A percentile compares a stretch with the other conserved stretches of the same genome.
Conservation (phyloP, 768 basidiomycete genomes). For the Austroboletus festivus region DNA sequence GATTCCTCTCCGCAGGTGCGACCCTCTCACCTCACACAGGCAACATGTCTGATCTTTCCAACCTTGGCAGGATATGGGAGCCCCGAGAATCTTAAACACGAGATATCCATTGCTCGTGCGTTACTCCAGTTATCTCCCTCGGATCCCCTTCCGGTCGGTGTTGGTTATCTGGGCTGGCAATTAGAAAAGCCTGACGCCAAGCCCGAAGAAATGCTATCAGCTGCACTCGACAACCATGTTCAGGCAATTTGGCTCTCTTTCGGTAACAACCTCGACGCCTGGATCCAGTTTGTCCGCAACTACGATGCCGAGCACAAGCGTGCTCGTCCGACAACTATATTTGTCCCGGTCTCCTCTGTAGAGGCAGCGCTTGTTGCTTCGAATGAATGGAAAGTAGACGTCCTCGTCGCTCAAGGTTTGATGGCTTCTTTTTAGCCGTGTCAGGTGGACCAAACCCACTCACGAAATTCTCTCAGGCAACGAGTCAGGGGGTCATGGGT, state of each 20-base stretch:
- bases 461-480: conserved; percentile 44
- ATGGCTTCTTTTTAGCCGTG: not conserved
- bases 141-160: conserved; percentile 54
- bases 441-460: not conserved
- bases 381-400: conserved; percentile 69
- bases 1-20: conserved; percentile 66
- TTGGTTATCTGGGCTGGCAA: conserved; percentile 74
- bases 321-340: conserved; percentile 49
- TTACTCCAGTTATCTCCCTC: conserved; percentile 34
- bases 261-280: conserved; percentile 53
- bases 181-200: conserved; percentile 48
- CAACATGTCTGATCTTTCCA: conserved; percentile 3
- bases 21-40: not conserved
- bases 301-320: conserved; percentile 43
- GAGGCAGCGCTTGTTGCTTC: conserved; percentile 57
- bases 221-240: conserved; percentile 53
- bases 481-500: conserved; percentile 81
- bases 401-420: conserved; percentile 75
- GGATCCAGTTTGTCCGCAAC: conserved; percentile 61
- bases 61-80: conserved; percentile 44
- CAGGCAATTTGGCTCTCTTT: conserved; percentile 76
- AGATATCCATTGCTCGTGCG: conserved; percentile 53
- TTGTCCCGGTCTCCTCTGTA: conserved; percentile 61
- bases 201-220: conserved; percentile 42
- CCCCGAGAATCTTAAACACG: conserved; percentile 42